Percentiles rank a stretch among this genome's conserved stretches.
These are phyloP conservation scores for Adansonia madagascariensis DNA, from an alignment of 441 rosid species.

Conservation along the genomic window DNA sequence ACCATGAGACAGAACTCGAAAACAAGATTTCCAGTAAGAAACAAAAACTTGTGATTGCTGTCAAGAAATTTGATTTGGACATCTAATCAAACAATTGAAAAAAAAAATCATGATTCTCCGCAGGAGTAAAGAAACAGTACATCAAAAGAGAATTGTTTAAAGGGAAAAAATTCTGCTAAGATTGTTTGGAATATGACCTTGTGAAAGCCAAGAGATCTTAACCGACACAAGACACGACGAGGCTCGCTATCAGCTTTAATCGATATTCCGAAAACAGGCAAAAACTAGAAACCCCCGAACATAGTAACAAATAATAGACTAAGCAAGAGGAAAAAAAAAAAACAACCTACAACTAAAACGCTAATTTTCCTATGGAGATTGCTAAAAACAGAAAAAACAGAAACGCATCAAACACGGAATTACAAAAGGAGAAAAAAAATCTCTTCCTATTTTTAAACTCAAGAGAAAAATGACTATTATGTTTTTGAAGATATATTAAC, in stretches of 20 bases:
- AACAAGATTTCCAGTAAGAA: conserved; percentile 27
- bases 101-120: conserved; percentile 30
- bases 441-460: background rate
- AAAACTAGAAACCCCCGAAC: background rate
- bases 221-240: conserved; percentile 11
- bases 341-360: conserved; percentile 11
- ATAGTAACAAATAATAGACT: background rate
- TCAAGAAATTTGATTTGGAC: conserved; percentile 32
- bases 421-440: background rate
- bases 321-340: background rate
- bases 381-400: conserved; percentile 20
- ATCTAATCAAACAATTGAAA: conserved; percentile 30
- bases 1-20: conserved; percentile 15
- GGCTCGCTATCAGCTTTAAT: conserved; percentile 7
- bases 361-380: conserved; percentile 14
- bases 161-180: background rate
- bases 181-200: conserved; percentile 5
- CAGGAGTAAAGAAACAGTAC: conserved; percentile 15
- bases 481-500: background rate
- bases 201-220: conserved; percentile 13
- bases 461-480: background rate
- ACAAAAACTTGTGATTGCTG: conserved; percentile 16
- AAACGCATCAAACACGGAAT: conserved; percentile 17
- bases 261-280: conserved; percentile 6
- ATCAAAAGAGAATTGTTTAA: conserved; percentile 18